Base-by-base conservation (phyloP, 2,329 filamentous ascomycete genomes). In the Colletotrichum eremochloae region DNA sequence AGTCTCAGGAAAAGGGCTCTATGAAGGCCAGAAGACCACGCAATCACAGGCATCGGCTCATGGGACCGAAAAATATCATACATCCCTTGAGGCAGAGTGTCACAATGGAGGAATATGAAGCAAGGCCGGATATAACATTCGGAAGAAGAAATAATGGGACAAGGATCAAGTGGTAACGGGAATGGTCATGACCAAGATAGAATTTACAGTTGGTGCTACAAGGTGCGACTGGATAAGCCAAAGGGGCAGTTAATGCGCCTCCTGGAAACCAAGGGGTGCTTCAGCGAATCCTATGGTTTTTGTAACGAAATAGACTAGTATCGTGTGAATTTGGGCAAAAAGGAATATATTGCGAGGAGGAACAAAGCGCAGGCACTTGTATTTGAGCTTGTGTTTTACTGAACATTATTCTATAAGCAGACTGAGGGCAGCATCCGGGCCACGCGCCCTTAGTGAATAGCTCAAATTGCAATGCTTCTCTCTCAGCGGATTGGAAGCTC, bases 81-180 rank as follows among this genome's bases (percentile, higher is more conserved):
- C 55, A 58, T 46, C 57, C 57, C 8, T 24, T 48, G 18, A 44
- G 40, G 48, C 40, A 44, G 24, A 46, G 40, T 9, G 9, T 61
- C 24, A 60, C 63, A n/a, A 60, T 67, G 53, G 63, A 67, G 42
- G 63, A 67, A n/a, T 42, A 60, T 24, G 42, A 67, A 58, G 55
- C 20, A 31, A 61, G 15, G 3, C 33, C 42, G 33, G 42, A 61
- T 3, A 11, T 7, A 2, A 52, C 14, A 1, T 1, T 12, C 18
- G 36, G 15, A 8, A 42, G 12, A 2, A 5, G 11, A 9, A 4
- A 6, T 9, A 1, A 40, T 15, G 14, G 11, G 8, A 42, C 12
- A 58, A 58, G 20, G n/a, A 11, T 58, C 8, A 29, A 14, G n/a
- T 58, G 57, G 57, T 61, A 24, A 46, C 2, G 12, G 2, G 5